Evolutionary conservation across 306 rosid species (phyloP), one percentile per base, ranked within the genome.

Genomic region (Glycine latifolia): DNA sequence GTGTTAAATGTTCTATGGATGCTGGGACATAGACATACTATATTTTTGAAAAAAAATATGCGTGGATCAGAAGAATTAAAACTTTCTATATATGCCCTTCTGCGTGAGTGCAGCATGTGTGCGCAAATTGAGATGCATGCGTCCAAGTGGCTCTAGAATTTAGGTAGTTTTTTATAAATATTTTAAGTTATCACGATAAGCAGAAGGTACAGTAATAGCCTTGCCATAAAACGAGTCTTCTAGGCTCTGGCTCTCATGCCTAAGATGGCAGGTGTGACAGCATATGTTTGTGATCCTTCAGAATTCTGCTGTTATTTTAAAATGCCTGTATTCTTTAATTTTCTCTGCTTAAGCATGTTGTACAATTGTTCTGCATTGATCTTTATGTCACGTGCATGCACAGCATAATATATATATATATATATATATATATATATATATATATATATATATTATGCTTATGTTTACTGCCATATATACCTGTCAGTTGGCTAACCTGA

Each of bases 1-100:
- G 81, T 68, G 52, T 47, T 73, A 58, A 79, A 73, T 84, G 81
- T 75, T 75, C 71, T 83, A 78, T 79, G 69, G 78, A 39, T 85
- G 74, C 8, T 69, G 73, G 68, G 88, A 81, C 84, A 74, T 2
- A 37, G 41, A 26, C 31, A 26, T 83, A 58, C 56, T 46, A 55
- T 33, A 49, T 48, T 71, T 82, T 83, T 91, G 91, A 86, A 86
- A 77, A 41, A 26, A 68, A 16, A 15, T 80, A 86, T 82, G 83
- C 76, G 83, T 83, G 81, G 85, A 89, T 16, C 41, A 78, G 89
- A 89, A 79, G 86, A 79, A 62, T 82, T 11, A 47, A 69, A 4
- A 26, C 31, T 26, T 41, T 17, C 31, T 26, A 47, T 76, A 56
- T 74, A 62, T 76, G 58, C 55, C 12, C 11, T 44, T 44, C 58